phyloP scores from a whole-genome alignment of 1,284 basidiomycete genomes.

The Xerocomus cyaneibrunnescens region DNA sequence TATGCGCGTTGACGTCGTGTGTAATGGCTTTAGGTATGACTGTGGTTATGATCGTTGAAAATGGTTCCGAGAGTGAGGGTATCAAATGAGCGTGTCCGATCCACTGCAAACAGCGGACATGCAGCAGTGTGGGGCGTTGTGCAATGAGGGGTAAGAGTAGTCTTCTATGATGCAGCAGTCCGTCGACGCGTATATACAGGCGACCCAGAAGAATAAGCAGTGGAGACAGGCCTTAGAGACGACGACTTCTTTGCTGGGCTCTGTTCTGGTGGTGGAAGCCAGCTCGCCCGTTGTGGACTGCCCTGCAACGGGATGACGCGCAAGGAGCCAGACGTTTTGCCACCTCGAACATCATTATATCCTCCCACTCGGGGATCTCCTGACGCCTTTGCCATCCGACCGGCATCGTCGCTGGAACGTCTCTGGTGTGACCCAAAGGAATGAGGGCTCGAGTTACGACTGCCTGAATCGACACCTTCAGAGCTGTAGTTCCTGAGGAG shows the following conservation, averaged over 20 bases:
- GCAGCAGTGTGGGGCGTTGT: conserved; percentile 6
- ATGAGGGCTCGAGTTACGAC: conserved; percentile 20
- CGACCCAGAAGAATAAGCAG: conserved; percentile 16
- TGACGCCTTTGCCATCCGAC: conserved; percentile 8
- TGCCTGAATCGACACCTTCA: conserved; percentile 18
- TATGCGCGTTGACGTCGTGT: conserved; percentile 18
- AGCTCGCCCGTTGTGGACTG: conserved; percentile 24
- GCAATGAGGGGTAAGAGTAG: background rate
- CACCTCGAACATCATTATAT: conserved; percentile 18
- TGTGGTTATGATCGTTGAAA: conserved; percentile 15
- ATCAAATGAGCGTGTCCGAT: conserved; percentile 34
- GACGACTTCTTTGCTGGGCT: conserved; percentile 9
- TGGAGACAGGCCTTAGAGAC: conserved; percentile 19
- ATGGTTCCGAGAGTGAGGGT: conserved; percentile 24
- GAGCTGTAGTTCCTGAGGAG: conserved; percentile 28
- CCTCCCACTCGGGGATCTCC: conserved; percentile 18
- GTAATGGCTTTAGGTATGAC: conserved; percentile 16
- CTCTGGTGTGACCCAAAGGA: conserved; percentile 29
- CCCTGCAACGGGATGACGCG: conserved; percentile 11
- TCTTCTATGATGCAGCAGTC: conserved; percentile 26
- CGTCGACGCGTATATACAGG: conserved; percentile 18
- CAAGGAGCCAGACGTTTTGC: conserved; percentile 8
- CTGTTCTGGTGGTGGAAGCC: conserved; percentile 23
- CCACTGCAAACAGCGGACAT: conserved; percentile 11
- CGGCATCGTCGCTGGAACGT: conserved; percentile 34